phyloP scores from a whole-genome alignment of 208 protist species.

The Plasmodiophora brassicae region DNA sequence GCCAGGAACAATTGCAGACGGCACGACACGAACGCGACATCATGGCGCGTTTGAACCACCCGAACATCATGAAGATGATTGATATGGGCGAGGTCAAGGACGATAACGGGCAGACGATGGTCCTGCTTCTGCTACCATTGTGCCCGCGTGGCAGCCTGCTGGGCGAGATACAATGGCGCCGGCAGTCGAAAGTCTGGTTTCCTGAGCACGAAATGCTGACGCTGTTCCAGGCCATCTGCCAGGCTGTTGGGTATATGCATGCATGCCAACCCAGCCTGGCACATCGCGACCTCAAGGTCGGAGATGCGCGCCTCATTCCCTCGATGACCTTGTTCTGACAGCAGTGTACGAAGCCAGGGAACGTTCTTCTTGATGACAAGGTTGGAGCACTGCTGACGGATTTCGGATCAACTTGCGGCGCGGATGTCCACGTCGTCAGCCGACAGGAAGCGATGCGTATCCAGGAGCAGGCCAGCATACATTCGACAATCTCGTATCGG shows the following conservation, averaged over 20 bases:
- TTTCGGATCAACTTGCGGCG: neutral
- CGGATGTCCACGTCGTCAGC: neutral
- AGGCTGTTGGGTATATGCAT: neutral
- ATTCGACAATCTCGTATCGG: slow-evolving; percentile 12
- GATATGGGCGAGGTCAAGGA: neutral
- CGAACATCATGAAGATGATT: neutral
- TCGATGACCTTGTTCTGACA: neutral
- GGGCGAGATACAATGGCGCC: neutral
- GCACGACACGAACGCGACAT: neutral
- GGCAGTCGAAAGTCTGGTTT: neutral
- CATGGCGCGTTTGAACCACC: neutral
- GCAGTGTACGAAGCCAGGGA: no score
- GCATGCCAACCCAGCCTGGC: neutral
- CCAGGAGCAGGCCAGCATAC: neutral
- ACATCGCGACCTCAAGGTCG: slow-evolving; percentile 22
- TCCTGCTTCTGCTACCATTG: neutral
- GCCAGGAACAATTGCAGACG: neutral
- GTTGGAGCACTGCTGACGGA: neutral
- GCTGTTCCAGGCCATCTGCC: neutral
- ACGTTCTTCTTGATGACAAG: slow-evolving; percentile 28
- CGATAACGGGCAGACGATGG: neutral
- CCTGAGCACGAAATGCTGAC: neutral
- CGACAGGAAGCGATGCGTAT: neutral
- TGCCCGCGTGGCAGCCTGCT: neutral
- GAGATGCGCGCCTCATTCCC: neutral